phyloP scores from a whole-genome alignment of 352 stramenopile species.

The Pythium pyrilobum region DNA sequence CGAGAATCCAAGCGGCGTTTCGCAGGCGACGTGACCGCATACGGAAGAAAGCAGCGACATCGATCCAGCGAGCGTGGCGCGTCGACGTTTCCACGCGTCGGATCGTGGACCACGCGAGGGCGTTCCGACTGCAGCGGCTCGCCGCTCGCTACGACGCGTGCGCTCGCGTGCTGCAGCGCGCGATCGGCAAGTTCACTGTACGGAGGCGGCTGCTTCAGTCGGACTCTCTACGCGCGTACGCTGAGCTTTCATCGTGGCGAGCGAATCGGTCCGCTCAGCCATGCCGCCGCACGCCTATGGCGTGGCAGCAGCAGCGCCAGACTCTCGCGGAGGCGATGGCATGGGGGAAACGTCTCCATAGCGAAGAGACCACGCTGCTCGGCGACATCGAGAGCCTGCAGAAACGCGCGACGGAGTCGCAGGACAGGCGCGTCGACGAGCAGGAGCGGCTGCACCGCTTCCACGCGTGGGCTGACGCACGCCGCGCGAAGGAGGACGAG shows the following conservation, averaged over 20 bases:
- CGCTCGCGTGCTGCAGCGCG: constrained; percentile 43
- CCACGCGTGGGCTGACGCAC: constrained; percentile 33
- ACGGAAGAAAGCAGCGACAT: constrained; percentile 6
- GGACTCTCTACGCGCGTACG: too few species aligned
- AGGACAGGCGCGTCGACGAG: constrained; percentile 26
- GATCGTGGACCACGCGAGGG: background rate
- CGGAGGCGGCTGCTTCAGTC: constrained; percentile 28
- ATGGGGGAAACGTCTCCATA: constrained; percentile 22
- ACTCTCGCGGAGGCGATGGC: background rate
- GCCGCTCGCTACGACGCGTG: constrained; percentile 24
- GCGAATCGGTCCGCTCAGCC: too few species aligned
- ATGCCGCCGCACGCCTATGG: too few species aligned
- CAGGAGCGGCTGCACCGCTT: constrained; percentile 42
- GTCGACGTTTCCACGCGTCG: constrained; percentile 7
- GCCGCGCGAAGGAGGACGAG: constrained; percentile 47
- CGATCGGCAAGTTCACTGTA: constrained; percentile 23
- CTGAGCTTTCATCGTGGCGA: background rate
- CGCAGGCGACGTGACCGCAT: background rate
- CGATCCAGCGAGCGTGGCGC: constrained; percentile 48
- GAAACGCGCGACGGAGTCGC: constrained; percentile 20
- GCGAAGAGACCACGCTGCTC: constrained; percentile 23
- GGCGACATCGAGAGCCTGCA: constrained; percentile 29
- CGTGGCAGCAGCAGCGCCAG: background rate
- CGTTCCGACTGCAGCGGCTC: constrained; percentile 26
- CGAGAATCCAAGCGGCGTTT: constrained; percentile 33